Percentiles rank a stretch among this genome's conserved stretches.
Evolutionary conservation across 331 rosid genomes (phyloP).

Genomic region (Quercus tomentella): DNA sequence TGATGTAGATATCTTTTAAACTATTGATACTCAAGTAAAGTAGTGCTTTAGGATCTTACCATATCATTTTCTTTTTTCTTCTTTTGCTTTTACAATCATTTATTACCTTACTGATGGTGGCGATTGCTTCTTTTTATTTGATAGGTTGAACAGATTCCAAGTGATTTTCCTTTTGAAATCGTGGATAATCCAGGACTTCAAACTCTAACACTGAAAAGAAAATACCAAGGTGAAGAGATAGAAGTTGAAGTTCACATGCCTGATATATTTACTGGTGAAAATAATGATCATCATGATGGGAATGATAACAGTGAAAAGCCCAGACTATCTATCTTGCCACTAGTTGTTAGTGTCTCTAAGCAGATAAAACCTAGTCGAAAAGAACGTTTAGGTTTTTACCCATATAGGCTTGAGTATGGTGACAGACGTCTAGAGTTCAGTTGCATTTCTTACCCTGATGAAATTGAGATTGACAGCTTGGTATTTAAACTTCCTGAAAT

Average conservation of each 20-base stretch:
- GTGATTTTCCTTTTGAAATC: slow-evolving; percentile 68
- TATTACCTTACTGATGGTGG: not conserved
- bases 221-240: slow-evolving; percentile 69
- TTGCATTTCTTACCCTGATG: slow-evolving; percentile 71
- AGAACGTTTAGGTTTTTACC: too few relatives aligned
- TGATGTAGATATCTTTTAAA: not conserved
- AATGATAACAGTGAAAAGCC: slow-evolving; percentile 38
- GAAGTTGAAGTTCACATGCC: slow-evolving; percentile 90
- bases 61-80: not conserved
- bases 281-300: slow-evolving; percentile 18
- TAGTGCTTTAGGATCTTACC: not conserved
- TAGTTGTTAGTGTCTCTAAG: slow-evolving; percentile 69
- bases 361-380: not conserved
- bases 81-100: not conserved
- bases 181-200: slow-evolving; percentile 62
- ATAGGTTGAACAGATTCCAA: slow-evolving; percentile 61
- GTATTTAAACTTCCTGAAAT: slow-evolving; percentile 57
- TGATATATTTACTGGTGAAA: slow-evolving; percentile 70
- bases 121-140: not conserved
- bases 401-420: too few relatives aligned
- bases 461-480: slow-evolving; percentile 67
- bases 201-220: slow-evolving; percentile 56
- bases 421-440: slow-evolving; percentile 62
- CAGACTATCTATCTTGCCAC: slow-evolving; percentile 64
- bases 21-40: not conserved